Percentiles rank a stretch among this genome's conserved stretches.
phyloP scores from a whole-genome alignment of 768 basidiomycete genomes.

The Pleurotus tuber-regium region DNA sequence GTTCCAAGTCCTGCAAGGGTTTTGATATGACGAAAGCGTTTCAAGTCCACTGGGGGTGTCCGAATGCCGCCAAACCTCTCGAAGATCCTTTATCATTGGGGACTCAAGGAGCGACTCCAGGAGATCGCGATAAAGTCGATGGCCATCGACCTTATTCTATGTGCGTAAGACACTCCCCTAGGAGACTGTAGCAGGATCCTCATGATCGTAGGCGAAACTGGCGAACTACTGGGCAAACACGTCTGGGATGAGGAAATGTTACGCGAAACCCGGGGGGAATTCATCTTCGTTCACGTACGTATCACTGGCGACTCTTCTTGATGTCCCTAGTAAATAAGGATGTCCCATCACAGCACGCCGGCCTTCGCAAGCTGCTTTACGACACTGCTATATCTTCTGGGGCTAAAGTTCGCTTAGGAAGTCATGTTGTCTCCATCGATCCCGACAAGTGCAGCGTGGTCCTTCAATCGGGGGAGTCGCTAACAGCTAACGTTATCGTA shows the following conservation, averaged over 20 bases:
- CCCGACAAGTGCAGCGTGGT: constrained; percentile 27
- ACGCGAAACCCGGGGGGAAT: constrained; percentile 39
- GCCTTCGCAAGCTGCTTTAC: constrained; percentile 49
- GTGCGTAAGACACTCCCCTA: constrained; percentile 11
- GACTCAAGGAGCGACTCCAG: constrained; percentile 29
- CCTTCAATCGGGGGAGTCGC: constrained; percentile 35
- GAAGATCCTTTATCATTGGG: constrained; percentile 58
- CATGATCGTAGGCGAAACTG: constrained; percentile 40
- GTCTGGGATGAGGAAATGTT: constrained; percentile 53
- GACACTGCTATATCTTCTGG: constrained; percentile 42
- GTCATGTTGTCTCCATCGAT: constrained; percentile 28
- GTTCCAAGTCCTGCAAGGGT: not conserved
- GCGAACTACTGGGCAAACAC: constrained; percentile 46
- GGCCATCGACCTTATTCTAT: constrained; percentile 21
- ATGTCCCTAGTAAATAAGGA: not conserved
- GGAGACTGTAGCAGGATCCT: not conserved
- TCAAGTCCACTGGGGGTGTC: constrained; percentile 24
- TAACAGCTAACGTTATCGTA: constrained; percentile 50
- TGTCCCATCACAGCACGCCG: constrained; percentile 39
- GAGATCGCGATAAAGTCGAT: constrained; percentile 21
- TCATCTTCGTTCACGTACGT: constrained; percentile 36
- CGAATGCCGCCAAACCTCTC: constrained; percentile 50
- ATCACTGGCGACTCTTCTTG: constrained; percentile 18
- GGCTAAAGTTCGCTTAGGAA: constrained; percentile 36
- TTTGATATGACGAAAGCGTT: not conserved